Base-by-base conservation (phyloP, 305 asterid genomes). In the Solanum hybrid region DNA sequence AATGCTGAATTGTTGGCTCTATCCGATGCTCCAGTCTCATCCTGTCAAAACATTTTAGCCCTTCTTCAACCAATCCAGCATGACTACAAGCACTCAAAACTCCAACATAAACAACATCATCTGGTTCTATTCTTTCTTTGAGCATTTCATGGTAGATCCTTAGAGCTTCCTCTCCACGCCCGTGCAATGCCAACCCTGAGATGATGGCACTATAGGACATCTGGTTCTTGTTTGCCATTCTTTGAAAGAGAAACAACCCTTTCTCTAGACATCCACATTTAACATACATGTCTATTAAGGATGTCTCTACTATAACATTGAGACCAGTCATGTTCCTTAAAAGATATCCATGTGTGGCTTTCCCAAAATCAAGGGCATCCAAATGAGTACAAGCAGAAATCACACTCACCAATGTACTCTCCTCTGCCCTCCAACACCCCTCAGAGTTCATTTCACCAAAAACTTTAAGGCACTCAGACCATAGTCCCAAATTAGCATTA, bases 321-420 rank as follows among this genome's bases (percentile, higher is more conserved):
- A 94, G 88, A 85, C 95, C 98, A 88, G 89, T 87, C 92, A 95
- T 88, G 88, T 95, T 96, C 92, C 98, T 90, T 69, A 93, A 40
- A 14, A 96, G 87, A 84, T 94, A 93, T n/a, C 94, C 95, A 91
- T 97, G 99, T 2, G 91, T 89, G 86, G 92, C 91, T 87, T 90
- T 94, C 5, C 98, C 99, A 71, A 75, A 91, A 92, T 94, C 95
- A 14, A 95, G 92, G 72, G 92, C 94, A 45, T 94, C 93, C 91
- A 95, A 91, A 92, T 92, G 96, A 56, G 93, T 91, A 89, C 98
- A 95, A 36, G 99, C 94, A 89, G 96, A 95, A 35, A 97, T 87
- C 17, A 95, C 95, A 92, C 93, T 96, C 32, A 94, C 99, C 89
- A 95, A 77, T 35, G 95, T 89, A 91, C 98, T 97, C 38, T 95